phyloP scores from a whole-genome alignment of 2,329 filamentous ascomycete genomes.

The Neobulgaria alba region DNA sequence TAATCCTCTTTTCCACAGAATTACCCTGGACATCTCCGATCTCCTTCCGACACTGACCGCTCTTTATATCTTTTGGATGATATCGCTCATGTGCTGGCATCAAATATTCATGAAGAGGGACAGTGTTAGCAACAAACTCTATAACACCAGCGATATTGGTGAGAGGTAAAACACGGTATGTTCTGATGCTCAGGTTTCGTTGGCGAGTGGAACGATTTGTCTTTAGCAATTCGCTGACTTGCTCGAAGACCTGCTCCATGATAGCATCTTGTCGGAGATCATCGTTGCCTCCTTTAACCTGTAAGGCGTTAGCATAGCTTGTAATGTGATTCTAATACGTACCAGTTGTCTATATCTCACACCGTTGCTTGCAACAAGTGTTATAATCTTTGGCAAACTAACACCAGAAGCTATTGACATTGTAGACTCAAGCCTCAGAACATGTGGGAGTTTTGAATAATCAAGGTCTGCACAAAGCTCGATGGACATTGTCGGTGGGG shows the following conservation, averaged over 20 bases:
- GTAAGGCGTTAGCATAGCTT: conserved; percentile 16
- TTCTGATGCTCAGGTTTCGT: conserved; percentile 80
- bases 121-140: conserved; percentile 91
- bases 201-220: conserved; percentile 81
- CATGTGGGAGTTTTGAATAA: conserved; percentile 69
- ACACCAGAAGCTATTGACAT: conserved; percentile 86
- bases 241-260: conserved; percentile 99
- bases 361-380: conserved; percentile 70
- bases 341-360: conserved; percentile 76
- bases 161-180: conserved; percentile 92
- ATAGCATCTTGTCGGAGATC: conserved; percentile 94
- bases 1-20: conserved; percentile 60
- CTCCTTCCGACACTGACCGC: conserved; percentile 65
- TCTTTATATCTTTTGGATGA: conserved; percentile 74
- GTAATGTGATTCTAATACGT: conserved; percentile 22
- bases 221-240: conserved; percentile 83
- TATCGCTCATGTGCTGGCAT: conserved; percentile 85
- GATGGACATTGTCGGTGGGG: conserved; percentile 84
- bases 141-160: conserved; percentile 83
- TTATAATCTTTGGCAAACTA: conserved; percentile 89
- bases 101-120: conserved; percentile 84
- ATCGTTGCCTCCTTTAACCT: conserved; percentile 90
- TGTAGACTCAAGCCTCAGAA: conserved; percentile 60
- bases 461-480: conserved; percentile 63
- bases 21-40: conserved; percentile 67